phyloP scores from a whole-genome alignment of 257 asterid genomes.

The Cruciata laevipes region DNA sequence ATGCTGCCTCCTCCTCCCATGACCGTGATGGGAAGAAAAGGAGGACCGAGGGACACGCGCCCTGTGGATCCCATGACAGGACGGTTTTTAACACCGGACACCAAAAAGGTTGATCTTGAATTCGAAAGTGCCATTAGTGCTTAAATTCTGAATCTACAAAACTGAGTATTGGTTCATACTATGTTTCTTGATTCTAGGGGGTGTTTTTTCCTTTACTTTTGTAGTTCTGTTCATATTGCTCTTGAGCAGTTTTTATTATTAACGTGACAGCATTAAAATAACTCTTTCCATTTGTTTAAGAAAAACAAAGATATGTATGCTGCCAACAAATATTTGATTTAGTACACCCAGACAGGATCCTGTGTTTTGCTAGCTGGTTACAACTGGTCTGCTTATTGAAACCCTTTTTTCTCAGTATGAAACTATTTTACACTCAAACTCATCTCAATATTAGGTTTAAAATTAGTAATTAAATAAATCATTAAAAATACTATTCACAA shows the following conservation, averaged over 20 bases:
- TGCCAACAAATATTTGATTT: neutral
- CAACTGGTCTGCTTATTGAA: neutral
- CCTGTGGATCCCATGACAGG: slow-evolving; percentile 81
- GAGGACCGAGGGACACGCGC: slow-evolving; percentile 76
- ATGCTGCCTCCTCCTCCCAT: slow-evolving; percentile 86
- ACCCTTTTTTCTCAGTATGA: neutral
- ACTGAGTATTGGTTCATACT: neutral
- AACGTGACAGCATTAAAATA: neutral
- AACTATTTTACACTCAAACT: neutral
- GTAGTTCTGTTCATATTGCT: neutral
- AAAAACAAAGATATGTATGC: neutral
- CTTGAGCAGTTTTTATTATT: neutral
- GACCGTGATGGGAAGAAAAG: slow-evolving; percentile 89
- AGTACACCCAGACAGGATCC: neutral
- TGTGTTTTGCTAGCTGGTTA: slow-evolving; percentile 7
- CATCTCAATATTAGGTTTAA: neutral
- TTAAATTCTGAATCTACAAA: neutral
- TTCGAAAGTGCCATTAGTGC: neutral
- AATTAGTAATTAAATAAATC: too few species aligned
- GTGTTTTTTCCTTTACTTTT: neutral
- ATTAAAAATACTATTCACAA: too few species aligned
- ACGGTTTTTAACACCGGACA: slow-evolving; percentile 35
- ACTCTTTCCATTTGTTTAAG: neutral
- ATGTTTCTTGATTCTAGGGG: neutral
- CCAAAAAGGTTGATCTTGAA: slow-evolving; percentile 21